A percentile compares a stretch with the other conserved stretches of the same genome.
These are phyloP conservation scores for Micractinium conductrix DNA, from an alignment of 139 green algal species.

Conservation along the genomic window DNA sequence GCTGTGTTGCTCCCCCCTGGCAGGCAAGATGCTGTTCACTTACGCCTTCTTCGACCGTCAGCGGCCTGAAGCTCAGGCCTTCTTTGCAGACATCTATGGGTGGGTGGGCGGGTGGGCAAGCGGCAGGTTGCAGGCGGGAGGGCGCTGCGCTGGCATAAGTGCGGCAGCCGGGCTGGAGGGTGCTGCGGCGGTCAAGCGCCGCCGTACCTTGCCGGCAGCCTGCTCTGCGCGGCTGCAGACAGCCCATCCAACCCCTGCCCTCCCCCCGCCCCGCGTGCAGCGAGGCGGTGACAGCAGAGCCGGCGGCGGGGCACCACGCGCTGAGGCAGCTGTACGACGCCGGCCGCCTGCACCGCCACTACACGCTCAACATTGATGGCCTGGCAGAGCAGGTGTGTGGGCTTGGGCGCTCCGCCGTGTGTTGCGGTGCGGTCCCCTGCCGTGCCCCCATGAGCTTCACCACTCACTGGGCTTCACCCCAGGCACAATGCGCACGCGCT, in stretches of 20 bases:
- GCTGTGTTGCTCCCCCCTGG: neutral
- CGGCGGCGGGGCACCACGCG: constrained; percentile 60
- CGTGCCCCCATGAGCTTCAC: too few species aligned
- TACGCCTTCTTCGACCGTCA: constrained; percentile 83
- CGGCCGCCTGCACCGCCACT: constrained; percentile 82
- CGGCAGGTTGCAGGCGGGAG: neutral
- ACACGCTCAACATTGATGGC: constrained; percentile 96
- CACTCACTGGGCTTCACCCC: too few species aligned
- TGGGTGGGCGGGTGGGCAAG: neutral
- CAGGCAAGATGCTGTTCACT: constrained; percentile 87
- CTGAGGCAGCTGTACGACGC: constrained; percentile 56
- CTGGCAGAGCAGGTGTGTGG: constrained; percentile 68
- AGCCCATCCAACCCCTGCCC: neutral
- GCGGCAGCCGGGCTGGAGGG: neutral
- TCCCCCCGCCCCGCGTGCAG: constrained; percentile 56
- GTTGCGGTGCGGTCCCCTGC: too few species aligned
- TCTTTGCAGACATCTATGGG: constrained; percentile 87
- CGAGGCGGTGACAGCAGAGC: constrained; percentile 66
- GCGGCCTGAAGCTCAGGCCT: constrained; percentile 62
- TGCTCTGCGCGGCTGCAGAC: neutral
- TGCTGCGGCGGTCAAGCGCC: neutral
- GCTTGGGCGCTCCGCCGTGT: too few species aligned
- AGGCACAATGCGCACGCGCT: too few species aligned
- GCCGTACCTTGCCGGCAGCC: neutral
- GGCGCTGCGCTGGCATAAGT: neutral